A percentile compares a stretch with the other conserved stretches of the same genome.
These are phyloP conservation scores for Serpula lacrymans DNA, from an alignment of 768 basidiomycete genomes.

Conservation along the genomic window DNA sequence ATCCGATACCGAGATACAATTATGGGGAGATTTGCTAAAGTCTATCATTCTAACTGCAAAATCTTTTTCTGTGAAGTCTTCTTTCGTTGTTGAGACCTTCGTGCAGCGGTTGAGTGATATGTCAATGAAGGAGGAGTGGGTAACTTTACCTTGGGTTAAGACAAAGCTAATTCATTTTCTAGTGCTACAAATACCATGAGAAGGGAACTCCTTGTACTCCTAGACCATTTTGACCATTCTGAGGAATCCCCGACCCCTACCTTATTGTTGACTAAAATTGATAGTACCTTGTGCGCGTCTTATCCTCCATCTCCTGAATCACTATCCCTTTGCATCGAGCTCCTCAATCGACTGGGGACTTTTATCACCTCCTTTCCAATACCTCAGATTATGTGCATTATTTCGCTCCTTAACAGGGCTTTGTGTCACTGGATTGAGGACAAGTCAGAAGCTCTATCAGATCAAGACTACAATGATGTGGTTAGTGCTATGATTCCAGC, in stretches of 20 bases:
- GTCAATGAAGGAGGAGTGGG: too few relatives aligned
- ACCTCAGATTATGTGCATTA: constrained; percentile 28
- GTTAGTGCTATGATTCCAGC: constrained; percentile 32
- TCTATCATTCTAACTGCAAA: constrained; percentile 25
- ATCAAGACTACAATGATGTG: constrained; percentile 43
- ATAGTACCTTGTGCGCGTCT: constrained; percentile 27
- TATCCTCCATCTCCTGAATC: constrained; percentile 33
- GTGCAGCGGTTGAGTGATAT: constrained; percentile 12
- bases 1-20: constrained; percentile 35
- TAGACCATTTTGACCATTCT: constrained; percentile 18
- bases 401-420: constrained; percentile 35
- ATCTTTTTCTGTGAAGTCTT: constrained; percentile 7
- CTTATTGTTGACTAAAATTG: constrained; percentile 25
- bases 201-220: constrained; percentile 17
- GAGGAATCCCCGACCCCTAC: constrained; percentile 12
- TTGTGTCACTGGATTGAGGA: constrained; percentile 55
- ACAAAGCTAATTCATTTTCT: too few relatives aligned
- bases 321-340: constrained; percentile 27
- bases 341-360: constrained; percentile 33
- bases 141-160: too few relatives aligned
- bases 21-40: constrained; percentile 40
- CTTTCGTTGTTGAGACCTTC: constrained; percentile 12
- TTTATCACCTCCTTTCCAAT: constrained; percentile 28
- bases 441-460: constrained; percentile 33
- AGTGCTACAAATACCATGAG: too few relatives aligned